Conservation (phyloP, 2,329 filamentous ascomycete species). For the Pseudocercospora ulei region DNA sequence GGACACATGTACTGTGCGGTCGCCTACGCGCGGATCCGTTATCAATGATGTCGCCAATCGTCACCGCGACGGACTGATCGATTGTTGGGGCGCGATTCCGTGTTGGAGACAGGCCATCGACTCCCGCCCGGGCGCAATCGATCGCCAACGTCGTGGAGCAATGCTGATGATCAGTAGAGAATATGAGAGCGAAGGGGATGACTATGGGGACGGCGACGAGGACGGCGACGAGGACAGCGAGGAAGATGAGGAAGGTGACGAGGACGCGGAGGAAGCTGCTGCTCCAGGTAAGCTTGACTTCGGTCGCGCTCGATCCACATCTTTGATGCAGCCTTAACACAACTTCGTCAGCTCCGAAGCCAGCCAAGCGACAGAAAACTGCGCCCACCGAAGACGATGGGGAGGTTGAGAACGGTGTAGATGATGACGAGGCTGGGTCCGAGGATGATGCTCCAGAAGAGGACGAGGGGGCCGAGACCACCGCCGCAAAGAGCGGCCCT, state of each 20-base stretch:
- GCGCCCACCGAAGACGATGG: constrained; percentile 21
- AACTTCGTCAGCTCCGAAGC: constrained; percentile 16
- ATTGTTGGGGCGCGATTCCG: background rate
- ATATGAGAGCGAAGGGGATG: constrained; percentile 10
- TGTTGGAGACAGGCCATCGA: background rate
- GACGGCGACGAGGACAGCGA: constrained; percentile 16
- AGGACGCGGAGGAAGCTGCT: constrained; percentile 14
- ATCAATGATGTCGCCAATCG: constrained; percentile 1
- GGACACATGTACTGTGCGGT: background rate
- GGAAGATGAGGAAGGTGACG: constrained; percentile 17
- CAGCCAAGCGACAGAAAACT: constrained; percentile 25
- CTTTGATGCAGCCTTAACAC: no score
- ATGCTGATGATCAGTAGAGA: constrained; percentile 5
- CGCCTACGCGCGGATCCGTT: background rate
- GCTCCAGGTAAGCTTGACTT: constrained; percentile 14
- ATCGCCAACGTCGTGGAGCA: background rate
- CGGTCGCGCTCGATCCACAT: background rate
- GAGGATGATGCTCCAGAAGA: constrained; percentile 30
- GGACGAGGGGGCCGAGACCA: constrained; percentile 30
- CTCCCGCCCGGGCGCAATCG: constrained; percentile 6
- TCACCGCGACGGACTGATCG: constrained; percentile 3
- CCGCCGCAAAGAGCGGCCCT: constrained; percentile 26
- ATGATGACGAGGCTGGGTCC: constrained; percentile 27
- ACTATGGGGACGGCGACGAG: constrained; percentile 13
- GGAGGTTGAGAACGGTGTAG: constrained; percentile 22